Conservation (phyloP, 2,329 filamentous ascomycete species). For the Claviceps digitariae region DNA sequence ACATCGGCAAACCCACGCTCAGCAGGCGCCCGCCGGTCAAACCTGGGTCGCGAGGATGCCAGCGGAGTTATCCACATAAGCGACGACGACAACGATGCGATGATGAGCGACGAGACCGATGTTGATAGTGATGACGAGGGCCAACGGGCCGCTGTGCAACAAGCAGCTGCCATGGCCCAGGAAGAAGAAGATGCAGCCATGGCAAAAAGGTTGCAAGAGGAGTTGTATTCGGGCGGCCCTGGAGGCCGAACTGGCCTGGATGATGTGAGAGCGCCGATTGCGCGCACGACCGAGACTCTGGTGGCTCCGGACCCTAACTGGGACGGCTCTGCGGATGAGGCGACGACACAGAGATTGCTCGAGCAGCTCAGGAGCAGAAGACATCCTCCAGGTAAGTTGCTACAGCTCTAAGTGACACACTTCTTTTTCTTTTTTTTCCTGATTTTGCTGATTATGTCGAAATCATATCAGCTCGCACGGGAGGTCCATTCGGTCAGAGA, state of each 20-base stretch:
- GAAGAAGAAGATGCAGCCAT: constrained; percentile 88
- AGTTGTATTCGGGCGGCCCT: constrained; percentile 55
- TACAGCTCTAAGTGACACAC: too few species aligned
- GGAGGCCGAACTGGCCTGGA: constrained; percentile 33
- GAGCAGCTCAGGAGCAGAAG: constrained; percentile 46
- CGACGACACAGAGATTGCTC: constrained; percentile 47
- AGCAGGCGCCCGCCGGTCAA: constrained; percentile 16
- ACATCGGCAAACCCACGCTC: constrained; percentile 11
- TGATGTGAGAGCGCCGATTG: constrained; percentile 78
- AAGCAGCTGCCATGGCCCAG: constrained; percentile 33
- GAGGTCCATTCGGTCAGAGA: constrained; percentile 25
- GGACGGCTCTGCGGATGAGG: constrained; percentile 28
- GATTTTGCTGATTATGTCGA: neutral
- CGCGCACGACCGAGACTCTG: constrained; percentile 79
- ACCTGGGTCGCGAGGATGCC: constrained; percentile 20
- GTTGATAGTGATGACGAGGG: constrained; percentile 23
- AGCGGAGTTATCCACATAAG: constrained; percentile 54
- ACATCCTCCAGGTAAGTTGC: constrained; percentile 18
- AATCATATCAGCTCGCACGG: constrained; percentile 7
- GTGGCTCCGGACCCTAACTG: constrained; percentile 51
- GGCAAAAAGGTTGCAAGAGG: constrained; percentile 81
- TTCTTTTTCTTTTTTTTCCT: too few species aligned
- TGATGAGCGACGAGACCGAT: constrained; percentile 23
- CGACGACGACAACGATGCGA: constrained; percentile 51
- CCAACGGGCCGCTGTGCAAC: constrained; percentile 26